These are phyloP conservation scores for Aspergillus oerlinghausenensis DNA, from an alignment of 2,329 filamentous ascomycete species.

Conservation along the genomic window DNA sequence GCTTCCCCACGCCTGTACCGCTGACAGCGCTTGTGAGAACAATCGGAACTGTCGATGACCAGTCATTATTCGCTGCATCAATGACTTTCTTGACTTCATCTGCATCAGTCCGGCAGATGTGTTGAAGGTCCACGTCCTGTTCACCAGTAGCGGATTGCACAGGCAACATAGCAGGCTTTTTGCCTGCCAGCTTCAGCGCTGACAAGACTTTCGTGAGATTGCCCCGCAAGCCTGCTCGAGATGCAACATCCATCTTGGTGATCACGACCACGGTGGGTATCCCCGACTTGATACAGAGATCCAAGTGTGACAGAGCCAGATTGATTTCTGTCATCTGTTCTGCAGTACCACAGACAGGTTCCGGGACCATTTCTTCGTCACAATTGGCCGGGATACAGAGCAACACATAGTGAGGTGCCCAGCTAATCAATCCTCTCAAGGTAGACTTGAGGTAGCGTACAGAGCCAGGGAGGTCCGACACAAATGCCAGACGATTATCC, in stretches of 20 bases:
- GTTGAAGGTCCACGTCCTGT: constrained; percentile 49
- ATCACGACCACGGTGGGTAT: constrained; percentile 76
- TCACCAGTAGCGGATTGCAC: constrained; percentile 44
- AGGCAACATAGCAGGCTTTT: constrained; percentile 67
- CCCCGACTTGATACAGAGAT: constrained; percentile 75
- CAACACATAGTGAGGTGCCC: constrained; percentile 91
- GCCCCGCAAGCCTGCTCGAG: constrained; percentile 63
- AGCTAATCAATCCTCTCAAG: constrained; percentile 83
- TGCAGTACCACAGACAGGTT: constrained; percentile 12
- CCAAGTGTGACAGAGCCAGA: constrained; percentile 72
- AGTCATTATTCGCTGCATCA: constrained; percentile 31
- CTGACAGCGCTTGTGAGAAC: constrained; percentile 82
- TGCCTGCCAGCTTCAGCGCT: constrained; percentile 68
- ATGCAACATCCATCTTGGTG: constrained; percentile 86
- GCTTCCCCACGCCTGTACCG: constrained; percentile 71
- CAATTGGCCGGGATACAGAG: constrained; percentile 83
- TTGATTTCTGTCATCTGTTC: constrained; percentile 55
- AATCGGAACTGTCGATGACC: constrained; percentile 66
- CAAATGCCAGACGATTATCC: constrained; percentile 70
- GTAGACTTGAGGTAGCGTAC: constrained; percentile 86
- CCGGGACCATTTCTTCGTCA: constrained; percentile 42
- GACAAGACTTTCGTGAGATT: constrained; percentile 71
- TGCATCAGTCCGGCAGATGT: constrained; percentile 54
- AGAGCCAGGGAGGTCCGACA: constrained; percentile 89
- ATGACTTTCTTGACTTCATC: constrained; percentile 56